Evolutionary conservation across 2,329 filamentous ascomycete species (phyloP).

Genomic region (Cladosporium sp.): DNA sequence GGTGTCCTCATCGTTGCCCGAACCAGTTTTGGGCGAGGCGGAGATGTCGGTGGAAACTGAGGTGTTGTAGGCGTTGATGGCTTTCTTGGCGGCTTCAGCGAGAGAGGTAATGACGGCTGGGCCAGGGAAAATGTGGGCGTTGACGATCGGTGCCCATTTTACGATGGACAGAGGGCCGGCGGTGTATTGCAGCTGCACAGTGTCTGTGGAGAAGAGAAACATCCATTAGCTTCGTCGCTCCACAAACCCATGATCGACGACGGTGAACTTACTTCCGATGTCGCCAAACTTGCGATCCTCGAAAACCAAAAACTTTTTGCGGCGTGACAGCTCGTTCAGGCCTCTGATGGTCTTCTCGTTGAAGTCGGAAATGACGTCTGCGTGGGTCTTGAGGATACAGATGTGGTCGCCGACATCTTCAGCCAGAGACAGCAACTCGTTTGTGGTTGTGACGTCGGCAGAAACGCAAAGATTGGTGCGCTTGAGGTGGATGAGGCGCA

Average conservation of each 20-base stretch:
- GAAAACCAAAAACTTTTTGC: slow-evolving; percentile 51
- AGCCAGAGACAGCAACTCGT: slow-evolving; percentile 52
- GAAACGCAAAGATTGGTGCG: slow-evolving; percentile 52
- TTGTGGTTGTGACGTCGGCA: slow-evolving; percentile 54
- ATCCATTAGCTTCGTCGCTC: no score
- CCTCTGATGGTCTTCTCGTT: slow-evolving; percentile 50
- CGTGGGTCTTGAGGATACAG: slow-evolving; percentile 58
- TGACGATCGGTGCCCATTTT: slow-evolving; percentile 50
- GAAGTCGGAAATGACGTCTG: slow-evolving; percentile 60
- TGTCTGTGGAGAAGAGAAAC: slow-evolving; percentile 35
- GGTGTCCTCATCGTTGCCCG: slow-evolving; percentile 20
- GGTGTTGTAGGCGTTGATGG: slow-evolving; percentile 48
- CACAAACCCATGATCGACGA: no score
- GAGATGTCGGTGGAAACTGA: slow-evolving; percentile 49
- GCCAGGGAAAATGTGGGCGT: slow-evolving; percentile 51
- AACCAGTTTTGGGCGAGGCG: slow-evolving; percentile 30
- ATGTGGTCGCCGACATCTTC: slow-evolving; percentile 58
- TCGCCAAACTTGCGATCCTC: slow-evolving; percentile 55
- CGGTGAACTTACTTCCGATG: slow-evolving; percentile 52
- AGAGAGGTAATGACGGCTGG: slow-evolving; percentile 50
- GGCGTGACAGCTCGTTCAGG: slow-evolving; percentile 44
- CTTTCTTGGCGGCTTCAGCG: slow-evolving; percentile 43
- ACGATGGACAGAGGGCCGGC: slow-evolving; percentile 49
- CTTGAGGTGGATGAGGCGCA: slow-evolving; percentile 48
- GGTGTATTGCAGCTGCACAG: slow-evolving; percentile 53